Conservation (phyloP, 768 basidiomycete genomes). For the Panellus pusillus region DNA sequence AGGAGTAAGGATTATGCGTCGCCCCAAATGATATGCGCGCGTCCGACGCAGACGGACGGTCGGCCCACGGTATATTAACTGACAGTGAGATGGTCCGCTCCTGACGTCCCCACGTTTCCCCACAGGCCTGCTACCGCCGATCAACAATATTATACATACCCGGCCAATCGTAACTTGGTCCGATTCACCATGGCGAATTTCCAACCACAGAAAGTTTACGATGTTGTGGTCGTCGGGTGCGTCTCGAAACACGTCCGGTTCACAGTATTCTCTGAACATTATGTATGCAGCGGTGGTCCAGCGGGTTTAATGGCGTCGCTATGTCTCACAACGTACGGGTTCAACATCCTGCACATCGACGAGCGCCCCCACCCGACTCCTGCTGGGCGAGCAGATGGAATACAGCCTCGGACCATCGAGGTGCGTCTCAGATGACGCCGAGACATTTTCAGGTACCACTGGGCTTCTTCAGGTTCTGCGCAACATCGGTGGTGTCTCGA, state of each 20-base stretch:
- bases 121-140: no score
- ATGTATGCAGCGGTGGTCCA: constrained; percentile 13
- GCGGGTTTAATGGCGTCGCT: constrained; percentile 21
- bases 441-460: neutral
- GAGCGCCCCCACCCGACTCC: constrained; percentile 19
- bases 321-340: constrained; percentile 22
- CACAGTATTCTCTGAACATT: neutral
- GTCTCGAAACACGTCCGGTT: neutral
- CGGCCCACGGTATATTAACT: neutral
- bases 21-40: neutral
- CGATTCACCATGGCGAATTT: constrained; percentile 6
- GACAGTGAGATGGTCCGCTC: no score
- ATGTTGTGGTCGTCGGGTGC: constrained; percentile 22
- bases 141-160: no score
- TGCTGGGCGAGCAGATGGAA: constrained; percentile 57
- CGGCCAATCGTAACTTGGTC: neutral
- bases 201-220: constrained; percentile 16
- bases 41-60: constrained; percentile 14
- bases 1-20: neutral
- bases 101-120: neutral
- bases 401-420: constrained; percentile 55
- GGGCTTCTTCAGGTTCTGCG: constrained; percentile 13
- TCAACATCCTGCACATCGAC: constrained; percentile 22
- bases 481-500: constrained; percentile 20
- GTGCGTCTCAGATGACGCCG: neutral